Evolutionary conservation across 129 eudicot species (phyloP).

Genomic region (Artemisia tridentata): DNA sequence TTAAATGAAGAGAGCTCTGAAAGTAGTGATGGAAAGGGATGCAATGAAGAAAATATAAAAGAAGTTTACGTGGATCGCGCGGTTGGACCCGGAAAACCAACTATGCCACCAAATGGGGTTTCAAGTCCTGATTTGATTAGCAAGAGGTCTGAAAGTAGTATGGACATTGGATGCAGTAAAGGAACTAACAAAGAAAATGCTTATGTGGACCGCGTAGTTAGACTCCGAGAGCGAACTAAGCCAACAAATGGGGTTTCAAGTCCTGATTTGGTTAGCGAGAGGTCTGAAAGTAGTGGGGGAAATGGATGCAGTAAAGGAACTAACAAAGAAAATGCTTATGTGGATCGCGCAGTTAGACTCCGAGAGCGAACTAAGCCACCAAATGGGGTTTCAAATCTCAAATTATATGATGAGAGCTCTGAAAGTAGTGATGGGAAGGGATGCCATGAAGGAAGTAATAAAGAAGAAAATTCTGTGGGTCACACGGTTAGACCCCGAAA

Average conservation of each 20-base stretch:
- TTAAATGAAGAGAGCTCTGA: neutral
- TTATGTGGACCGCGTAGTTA: no score
- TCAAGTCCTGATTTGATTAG: neutral
- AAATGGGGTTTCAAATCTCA: neutral
- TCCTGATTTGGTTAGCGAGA: neutral
- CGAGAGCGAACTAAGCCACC: no score
- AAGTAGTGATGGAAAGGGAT: neutral
- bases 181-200: no score
- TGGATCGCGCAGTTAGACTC: no score
- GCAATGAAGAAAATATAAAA: neutral
- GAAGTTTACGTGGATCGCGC: no score
- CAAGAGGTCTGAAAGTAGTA: neutral
- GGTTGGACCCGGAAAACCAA: no score
- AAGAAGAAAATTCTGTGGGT: slow-evolving; percentile 18
- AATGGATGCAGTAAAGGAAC: neutral
- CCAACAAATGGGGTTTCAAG: neutral
- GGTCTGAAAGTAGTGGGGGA: neutral
- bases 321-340: no score
- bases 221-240: no score
- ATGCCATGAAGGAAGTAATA: neutral
- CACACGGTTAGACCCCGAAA: slow-evolving; percentile 25
- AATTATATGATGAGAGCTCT: slow-evolving; percentile 1
- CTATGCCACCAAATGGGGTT: no score
- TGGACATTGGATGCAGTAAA: neutral
- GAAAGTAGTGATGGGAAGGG: neutral